phyloP scores from a whole-genome alignment of 345 rosid genomes.

The Hibiscus mutabilis region DNA sequence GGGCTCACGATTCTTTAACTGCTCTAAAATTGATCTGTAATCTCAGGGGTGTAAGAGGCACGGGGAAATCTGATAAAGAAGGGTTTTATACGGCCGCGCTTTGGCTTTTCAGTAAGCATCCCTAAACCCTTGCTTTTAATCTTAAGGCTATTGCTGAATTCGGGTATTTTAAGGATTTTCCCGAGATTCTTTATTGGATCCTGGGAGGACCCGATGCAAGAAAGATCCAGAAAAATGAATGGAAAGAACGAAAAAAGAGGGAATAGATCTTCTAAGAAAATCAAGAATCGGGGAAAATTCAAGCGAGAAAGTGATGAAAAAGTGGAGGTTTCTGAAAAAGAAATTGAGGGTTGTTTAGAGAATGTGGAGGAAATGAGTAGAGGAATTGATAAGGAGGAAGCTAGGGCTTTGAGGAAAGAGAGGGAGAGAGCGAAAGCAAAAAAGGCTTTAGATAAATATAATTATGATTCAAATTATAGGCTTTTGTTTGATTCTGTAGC shows the following conservation, averaged over 20 bases:
- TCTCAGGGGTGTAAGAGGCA: conserved; percentile 63
- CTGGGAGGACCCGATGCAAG: conserved; percentile 36
- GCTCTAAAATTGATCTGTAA: conserved; percentile 53
- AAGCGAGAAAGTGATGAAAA: conserved; percentile 27
- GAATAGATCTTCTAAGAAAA: background rate
- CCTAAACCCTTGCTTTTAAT: conserved; percentile 55
- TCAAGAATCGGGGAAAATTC: conserved; percentile 11
- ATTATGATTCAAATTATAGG: background rate
- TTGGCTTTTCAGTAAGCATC: conserved; percentile 52
- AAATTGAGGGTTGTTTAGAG: conserved; percentile 6
- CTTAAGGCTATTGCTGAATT: conserved; percentile 29
- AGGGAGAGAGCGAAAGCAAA: background rate
- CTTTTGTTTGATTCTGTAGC: conserved; percentile 2
- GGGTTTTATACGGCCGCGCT: conserved; percentile 49
- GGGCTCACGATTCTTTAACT: conserved; percentile 46
- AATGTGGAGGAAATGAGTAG: conserved; percentile 31
- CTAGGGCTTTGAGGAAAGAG: conserved; percentile 10
- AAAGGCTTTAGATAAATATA: background rate
- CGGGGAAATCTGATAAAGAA: conserved; percentile 60
- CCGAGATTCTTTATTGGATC: conserved; percentile 57
- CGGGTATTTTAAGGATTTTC: conserved; percentile 61
- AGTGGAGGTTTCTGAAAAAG: background rate
- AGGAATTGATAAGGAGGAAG: conserved; percentile 7
- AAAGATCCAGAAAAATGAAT: conserved; percentile 28
- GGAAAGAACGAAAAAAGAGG: conserved; percentile 16